Evolutionary conservation across 169 alveolate species (phyloP).

Genomic region (Perkinsus olseni): DNA sequence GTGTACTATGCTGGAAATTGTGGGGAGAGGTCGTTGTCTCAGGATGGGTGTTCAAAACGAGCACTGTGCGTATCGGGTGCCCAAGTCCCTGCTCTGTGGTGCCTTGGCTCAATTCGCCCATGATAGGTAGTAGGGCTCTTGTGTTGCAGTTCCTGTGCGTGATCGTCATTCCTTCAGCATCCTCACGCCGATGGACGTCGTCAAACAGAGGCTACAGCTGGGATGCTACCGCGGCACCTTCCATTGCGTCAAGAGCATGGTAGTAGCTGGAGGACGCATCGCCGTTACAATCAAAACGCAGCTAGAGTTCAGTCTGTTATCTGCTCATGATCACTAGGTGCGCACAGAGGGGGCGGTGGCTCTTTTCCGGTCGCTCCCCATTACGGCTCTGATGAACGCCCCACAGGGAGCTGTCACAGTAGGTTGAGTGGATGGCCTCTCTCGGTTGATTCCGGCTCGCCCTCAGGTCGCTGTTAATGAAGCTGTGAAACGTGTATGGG

Average conservation of each 20-base stretch:
- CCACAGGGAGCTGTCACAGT: slow-evolving; percentile 88
- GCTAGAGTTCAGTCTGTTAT: slow-evolving; percentile 45
- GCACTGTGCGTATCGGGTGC: slow-evolving; percentile 22
- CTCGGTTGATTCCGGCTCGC: not conserved
- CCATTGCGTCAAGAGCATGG: slow-evolving; percentile 10
- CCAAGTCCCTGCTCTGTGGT: slow-evolving; percentile 68
- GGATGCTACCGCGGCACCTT: slow-evolving; percentile 52
- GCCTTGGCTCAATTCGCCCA: slow-evolving; percentile 87
- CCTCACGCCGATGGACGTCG: slow-evolving; percentile 92
- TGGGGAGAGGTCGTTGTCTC: slow-evolving; percentile 3
- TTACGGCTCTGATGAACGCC: slow-evolving; percentile 84
- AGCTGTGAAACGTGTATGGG: not conserved
- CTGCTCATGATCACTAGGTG: slow-evolving; percentile 26
- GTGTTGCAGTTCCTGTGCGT: not conserved
- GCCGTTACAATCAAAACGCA: not conserved
- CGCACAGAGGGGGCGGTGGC: slow-evolving; percentile 73
- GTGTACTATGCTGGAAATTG: slow-evolving; percentile 27
- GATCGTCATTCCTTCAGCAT: slow-evolving; percentile 28
- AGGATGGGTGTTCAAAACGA: slow-evolving; percentile 10
- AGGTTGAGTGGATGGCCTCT: slow-evolving; percentile 23
- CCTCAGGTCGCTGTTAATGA: not conserved
- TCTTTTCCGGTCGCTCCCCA: slow-evolving; percentile 81
- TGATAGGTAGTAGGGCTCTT: slow-evolving; percentile 44
- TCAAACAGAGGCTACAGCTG: slow-evolving; percentile 86
- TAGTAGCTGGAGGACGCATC: not conserved